Conservation (phyloP, 306 rosid genomes). For the Quercus robur region DNA sequence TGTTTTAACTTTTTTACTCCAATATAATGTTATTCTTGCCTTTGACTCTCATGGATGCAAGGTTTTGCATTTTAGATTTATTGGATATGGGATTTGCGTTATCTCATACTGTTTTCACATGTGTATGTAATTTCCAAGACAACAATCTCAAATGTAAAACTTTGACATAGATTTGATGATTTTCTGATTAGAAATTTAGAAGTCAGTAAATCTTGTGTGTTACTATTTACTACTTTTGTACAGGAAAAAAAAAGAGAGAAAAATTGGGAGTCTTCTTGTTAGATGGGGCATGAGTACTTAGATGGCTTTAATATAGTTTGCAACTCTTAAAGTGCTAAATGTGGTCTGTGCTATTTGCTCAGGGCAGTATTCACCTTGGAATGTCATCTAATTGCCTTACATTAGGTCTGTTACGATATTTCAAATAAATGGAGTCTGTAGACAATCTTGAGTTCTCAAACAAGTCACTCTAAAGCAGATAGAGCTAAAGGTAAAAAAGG, state of each 20-base stretch:
- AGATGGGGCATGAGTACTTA: no score
- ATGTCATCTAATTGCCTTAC: neutral
- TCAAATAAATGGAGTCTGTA: neutral
- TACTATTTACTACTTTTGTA: no score
- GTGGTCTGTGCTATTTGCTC: no score
- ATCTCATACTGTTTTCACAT: neutral
- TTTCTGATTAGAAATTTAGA: neutral
- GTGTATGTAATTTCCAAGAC: neutral
- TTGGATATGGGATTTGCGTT: neutral
- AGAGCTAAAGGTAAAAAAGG: no score
- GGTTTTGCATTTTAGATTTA: neutral
- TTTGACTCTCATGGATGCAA: neutral
- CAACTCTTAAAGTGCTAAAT: no score
- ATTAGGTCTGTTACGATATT: neutral
- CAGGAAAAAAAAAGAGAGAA: no score
- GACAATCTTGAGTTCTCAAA: neutral
- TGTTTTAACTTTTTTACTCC: neutral
- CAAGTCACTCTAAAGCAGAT: neutral
- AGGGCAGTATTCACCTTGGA: no score
- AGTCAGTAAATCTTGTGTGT: no score
- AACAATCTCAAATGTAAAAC: neutral
- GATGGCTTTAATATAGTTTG: no score
- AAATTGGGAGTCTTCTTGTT: no score
- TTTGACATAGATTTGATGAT: neutral
- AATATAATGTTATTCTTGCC: no score